Evolutionary conservation across 2,329 filamentous ascomycete genomes (phyloP), one percentile per base, ranked within the genome.

Genomic region (Talaromyces sp.): DNA sequence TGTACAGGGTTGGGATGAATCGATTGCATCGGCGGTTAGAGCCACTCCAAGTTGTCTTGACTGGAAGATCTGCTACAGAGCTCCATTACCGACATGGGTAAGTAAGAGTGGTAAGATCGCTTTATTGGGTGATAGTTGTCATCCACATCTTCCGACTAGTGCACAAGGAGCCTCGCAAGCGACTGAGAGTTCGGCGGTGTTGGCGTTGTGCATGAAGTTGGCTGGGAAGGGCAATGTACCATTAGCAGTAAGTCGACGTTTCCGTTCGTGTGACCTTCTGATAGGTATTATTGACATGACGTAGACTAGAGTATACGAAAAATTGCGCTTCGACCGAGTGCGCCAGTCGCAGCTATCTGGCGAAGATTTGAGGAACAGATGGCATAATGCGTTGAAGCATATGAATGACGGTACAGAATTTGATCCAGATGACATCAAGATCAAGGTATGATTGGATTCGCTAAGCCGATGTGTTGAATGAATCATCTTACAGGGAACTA

Each of bases 121-220:
- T 24, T 47, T 67, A 6, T 19, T 66, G 22, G 65, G 65, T 14
- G 71, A 90, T 70, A 84, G 87, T 7, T 89, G 87, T 73, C 87
- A 90, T 72, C 86, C 87, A 2, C 89, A 87, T n/a, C 82, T 90
- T 59, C 88, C 87, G 1, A 87, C 90, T 70, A 81, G 89, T 11
- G 86, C 83, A 56, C 87, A 90, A 75, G 88, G 88, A 47, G 87
- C 88, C 16, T 87, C 87, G 14, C 87, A 88, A 80, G 87, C 87
- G 9, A 87, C 89, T 58, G 88, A 90, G 73, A 88, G 90, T 69
- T 87, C 84, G 2, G 86, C 84, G 10, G 63, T 66, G 14, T 39
- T 66, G 33, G 62, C 65, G 10, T 27, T 66, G 27, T 65, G 62
- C 14, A 60, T 66, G 61, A 64, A 63, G n/a, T 37, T 66, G 47